Base-by-base conservation (phyloP, 176 grass and related monocot species). In the Triticum timopheevii region DNA sequence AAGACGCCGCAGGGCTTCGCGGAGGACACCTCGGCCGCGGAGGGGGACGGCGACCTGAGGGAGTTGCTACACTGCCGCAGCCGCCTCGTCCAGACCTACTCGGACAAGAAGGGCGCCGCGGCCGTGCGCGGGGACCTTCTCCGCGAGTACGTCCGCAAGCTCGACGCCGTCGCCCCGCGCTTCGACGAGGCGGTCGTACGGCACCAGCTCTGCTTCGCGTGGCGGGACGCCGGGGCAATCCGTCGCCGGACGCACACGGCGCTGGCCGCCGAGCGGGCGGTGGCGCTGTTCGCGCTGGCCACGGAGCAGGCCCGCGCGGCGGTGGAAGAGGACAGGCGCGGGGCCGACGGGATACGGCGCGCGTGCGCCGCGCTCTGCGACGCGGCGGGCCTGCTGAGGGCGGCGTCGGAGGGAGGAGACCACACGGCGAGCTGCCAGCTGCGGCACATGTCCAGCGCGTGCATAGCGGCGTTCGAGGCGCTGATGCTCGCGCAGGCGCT, bases 401-500 rank as follows among this genome's bases (percentile, higher is more conserved):
- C 90, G 35, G 77, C n/a, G 17, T 83, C 79, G 22, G 49, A 76
- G 73, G 25, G n/a, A 0, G 72, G 72, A 17, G 72, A 76, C 47
- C 7, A 17, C 40, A 4, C 47, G 45, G 44, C 59, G 59, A 38
- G 45, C 45, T 47, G 49, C 45, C 73, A 47, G 73, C 81, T 69
- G 80, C 58, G 83, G 70, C 52, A 91, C 90, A 23, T 93, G 78
- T 84, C 89, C 17, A 70, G 20, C 10, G 52, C 85, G 65, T 93
- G 82, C 83, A 74, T 89, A 16, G 50, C 5, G 35, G 82, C 87
- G 82, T 62, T 96, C 67, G 89, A 96, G 82, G 76, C 44, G 12
- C 36, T 96, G 8, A 86, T 96, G 91, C 82, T 92, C 6, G 91
- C 85, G 77, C 87, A 93, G 69, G 91, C 91, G 7, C 87, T 92